Percentiles rank a stretch among this genome's conserved stretches.
These are phyloP conservation scores for Sorghum bicolor DNA, from an alignment of 176 grass and related monocot species.

Conservation along the genomic window Sorghum_bicolor_NCBIv3 NC_012872.2:10913001-10913500, in stretches of 20 bases:
- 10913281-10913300: background rate
- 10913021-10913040: slow-evolving; percentile 50
- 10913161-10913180: background rate
- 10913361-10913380: background rate
- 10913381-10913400: background rate
- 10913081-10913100: slow-evolving; percentile 17
- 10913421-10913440: background rate
- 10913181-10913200: background rate
- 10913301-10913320: background rate
- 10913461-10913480: background rate
- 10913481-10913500: background rate
- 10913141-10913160: background rate
- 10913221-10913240: background rate
- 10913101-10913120: background rate
- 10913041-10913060: slow-evolving; percentile 43
- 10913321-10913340: background rate
- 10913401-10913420: background rate
- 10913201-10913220: background rate
- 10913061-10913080: slow-evolving; percentile 47
- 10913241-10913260: slow-evolving; percentile 34
- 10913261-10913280: slow-evolving; percentile 29
- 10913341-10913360: background rate
- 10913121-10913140: slow-evolving; percentile 5
- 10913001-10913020: slow-evolving; percentile 47
- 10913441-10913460: background rate